Evolutionary conservation across 2,329 filamentous ascomycete genomes (phyloP).

Genomic region (Dothiorella sarmentorum): DNA sequence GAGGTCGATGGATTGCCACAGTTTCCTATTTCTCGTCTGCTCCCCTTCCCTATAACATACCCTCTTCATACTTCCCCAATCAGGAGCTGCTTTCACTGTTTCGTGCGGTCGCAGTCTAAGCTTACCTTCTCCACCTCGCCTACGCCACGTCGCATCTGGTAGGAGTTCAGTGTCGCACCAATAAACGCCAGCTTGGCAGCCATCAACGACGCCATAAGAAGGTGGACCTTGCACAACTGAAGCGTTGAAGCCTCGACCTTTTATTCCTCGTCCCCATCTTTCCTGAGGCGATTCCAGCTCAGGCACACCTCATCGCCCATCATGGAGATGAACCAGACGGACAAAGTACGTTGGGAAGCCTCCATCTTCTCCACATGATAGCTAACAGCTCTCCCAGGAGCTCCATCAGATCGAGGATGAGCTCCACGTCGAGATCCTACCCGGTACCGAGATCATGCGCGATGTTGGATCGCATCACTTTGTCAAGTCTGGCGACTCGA

Average conservation of each 20-base stretch:
- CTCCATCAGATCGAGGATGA: conserved; percentile 48
- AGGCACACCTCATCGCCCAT: not conserved
- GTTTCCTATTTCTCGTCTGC: too few relatives aligned
- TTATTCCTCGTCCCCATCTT: not conserved
- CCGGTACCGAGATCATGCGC: conserved; percentile 58
- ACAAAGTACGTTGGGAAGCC: conserved; percentile 24
- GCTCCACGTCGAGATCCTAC: conserved; percentile 53
- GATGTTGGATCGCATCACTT: conserved; percentile 63
- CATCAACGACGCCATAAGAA: not conserved
- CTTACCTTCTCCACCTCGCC: not conserved
- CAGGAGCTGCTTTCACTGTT: not conserved
- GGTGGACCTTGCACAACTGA: not conserved
- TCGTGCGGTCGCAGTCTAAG: not conserved
- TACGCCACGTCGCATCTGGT: not conserved
- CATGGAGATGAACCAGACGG: conserved; percentile 51
- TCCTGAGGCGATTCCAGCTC: not conserved
- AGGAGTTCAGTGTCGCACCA: too few relatives aligned
- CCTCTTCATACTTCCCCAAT: not conserved
- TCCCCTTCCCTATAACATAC: too few relatives aligned
- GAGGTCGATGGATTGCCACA: too few relatives aligned
- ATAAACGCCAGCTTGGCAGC: not conserved
- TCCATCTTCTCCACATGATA: not conserved
- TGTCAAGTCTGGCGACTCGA: conserved; percentile 45
- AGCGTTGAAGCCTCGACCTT: not conserved
- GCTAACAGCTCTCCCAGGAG: conserved; percentile 33